Evolutionary conservation across 2,329 filamentous ascomycete genomes (phyloP).

Genomic region (Corinectria fuckeliana): DNA sequence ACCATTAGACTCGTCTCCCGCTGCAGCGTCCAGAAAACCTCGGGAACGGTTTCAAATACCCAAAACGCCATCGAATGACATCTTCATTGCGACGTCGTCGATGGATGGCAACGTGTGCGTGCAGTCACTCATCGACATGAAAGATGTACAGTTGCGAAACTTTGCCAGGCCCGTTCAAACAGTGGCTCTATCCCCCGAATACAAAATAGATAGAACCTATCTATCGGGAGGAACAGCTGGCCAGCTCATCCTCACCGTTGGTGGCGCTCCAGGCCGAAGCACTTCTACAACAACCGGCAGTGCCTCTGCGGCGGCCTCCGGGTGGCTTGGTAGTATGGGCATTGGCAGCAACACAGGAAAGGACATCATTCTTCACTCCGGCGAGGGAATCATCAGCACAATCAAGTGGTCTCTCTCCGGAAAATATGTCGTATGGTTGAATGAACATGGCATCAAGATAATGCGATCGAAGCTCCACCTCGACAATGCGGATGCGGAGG

Average conservation of each 20-base stretch:
- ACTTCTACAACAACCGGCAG: constrained; percentile 87
- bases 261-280: constrained; percentile 78
- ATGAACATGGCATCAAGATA: constrained; percentile 96
- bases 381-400: constrained; percentile 87
- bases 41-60: constrained; percentile 66
- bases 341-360: constrained; percentile 79
- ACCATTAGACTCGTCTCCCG: constrained; percentile 51
- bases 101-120: constrained; percentile 96
- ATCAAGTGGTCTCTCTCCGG: constrained; percentile 96
- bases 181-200: constrained; percentile 93
- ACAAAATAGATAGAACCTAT: constrained; percentile 86
- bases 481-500: constrained; percentile 76
- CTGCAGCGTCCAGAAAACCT: constrained; percentile 57
- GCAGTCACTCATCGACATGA: constrained; percentile 82
- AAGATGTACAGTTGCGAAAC: constrained; percentile 90
- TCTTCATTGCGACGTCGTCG: constrained; percentile 91
- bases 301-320: constrained; percentile 82
- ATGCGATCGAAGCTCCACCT: constrained; percentile 90
- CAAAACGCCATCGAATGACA: constrained; percentile 83
- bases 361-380: constrained; percentile 87
- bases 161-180: constrained; percentile 93
- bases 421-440: constrained; percentile 93
- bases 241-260: constrained; percentile 83
- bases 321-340: constrained; percentile 91
- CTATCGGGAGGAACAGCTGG: constrained; percentile 90